Conservation (phyloP, 176 grass and related monocot genomes). For the Alloteropsis semialata region DNA sequence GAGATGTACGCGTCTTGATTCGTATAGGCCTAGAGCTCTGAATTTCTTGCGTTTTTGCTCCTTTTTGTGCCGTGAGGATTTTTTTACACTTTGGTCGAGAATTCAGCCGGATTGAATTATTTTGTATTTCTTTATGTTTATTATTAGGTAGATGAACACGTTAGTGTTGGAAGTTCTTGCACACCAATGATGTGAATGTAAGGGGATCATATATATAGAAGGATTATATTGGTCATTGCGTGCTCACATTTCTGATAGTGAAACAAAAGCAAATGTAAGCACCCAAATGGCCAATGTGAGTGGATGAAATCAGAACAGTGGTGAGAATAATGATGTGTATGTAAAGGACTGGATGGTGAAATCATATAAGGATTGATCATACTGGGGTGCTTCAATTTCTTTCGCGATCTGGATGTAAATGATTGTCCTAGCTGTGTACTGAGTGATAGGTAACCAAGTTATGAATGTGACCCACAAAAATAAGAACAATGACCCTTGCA, state of each 20-base stretch:
- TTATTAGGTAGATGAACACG: conserved; percentile 27
- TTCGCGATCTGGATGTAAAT: not conserved
- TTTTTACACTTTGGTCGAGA: conserved; percentile 22
- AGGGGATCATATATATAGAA: not conserved
- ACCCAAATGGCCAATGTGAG: not conserved
- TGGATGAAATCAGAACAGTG: not conserved
- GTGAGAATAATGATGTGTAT: conserved; percentile 16
- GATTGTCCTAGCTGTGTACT: not conserved
- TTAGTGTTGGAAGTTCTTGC: not conserved
- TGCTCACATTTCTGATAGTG: not conserved
- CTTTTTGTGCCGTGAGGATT: conserved; percentile 2
- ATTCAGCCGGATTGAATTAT: not conserved
- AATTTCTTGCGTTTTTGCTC: not conserved
- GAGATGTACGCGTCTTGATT: conserved; percentile 35
- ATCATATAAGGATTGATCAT: conserved; percentile 10
- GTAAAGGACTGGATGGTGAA: not conserved
- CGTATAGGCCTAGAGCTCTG: not conserved
- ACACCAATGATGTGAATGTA: conserved; percentile 20
- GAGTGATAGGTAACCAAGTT: not conserved
- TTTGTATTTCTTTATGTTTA: not conserved
- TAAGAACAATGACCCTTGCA: not conserved
- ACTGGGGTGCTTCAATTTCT: not conserved
- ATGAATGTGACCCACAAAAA: not conserved
- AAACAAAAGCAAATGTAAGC: not conserved
- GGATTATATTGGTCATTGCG: not conserved